Evolutionary conservation across 768 basidiomycete genomes (phyloP).

Genomic region (Trametes cingulata): DNA sequence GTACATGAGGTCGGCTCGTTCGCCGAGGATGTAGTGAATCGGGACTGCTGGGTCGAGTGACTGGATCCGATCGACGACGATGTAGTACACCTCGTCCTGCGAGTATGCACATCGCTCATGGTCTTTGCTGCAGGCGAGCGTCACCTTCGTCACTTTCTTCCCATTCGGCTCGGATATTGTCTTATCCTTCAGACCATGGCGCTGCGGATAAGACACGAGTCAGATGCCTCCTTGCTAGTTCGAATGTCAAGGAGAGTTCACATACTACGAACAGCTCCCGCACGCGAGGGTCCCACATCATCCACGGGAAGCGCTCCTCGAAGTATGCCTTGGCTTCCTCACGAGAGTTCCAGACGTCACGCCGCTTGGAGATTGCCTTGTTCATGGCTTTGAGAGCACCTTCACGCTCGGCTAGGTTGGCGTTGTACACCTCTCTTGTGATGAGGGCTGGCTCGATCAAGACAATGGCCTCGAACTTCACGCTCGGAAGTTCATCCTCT

Average conservation of each 20-base stretch:
- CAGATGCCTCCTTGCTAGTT: background rate
- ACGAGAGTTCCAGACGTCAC: conserved; percentile 9
- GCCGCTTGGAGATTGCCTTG: conserved; percentile 8
- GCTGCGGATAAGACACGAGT: background rate
- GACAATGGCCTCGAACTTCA: conserved; percentile 4
- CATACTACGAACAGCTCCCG: conserved; percentile 16
- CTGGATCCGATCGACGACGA: conserved; percentile 12
- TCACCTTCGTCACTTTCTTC: background rate
- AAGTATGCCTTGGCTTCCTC: conserved; percentile 15
- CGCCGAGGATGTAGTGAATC: conserved; percentile 16
- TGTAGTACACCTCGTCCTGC: conserved; percentile 11
- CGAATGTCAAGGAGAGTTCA: background rate
- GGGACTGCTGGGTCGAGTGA: conserved; percentile 4
- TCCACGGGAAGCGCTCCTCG: conserved; percentile 14
- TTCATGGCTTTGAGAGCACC: conserved; percentile 1
- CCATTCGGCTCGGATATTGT: background rate
- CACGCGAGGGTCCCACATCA: conserved; percentile 13
- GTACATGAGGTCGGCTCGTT: conserved; percentile 14
- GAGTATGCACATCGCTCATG: conserved; percentile 8
- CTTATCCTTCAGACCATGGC: background rate
- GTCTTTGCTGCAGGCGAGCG: conserved; percentile 10
- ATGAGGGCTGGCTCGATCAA: conserved; percentile 18
- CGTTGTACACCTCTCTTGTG: conserved; percentile 11
- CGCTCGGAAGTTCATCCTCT: background rate
- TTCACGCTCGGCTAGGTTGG: conserved; percentile 1